Conservation (phyloP, 2,329 filamentous ascomycete species). For the Reticulascus tulasneorum region DNA sequence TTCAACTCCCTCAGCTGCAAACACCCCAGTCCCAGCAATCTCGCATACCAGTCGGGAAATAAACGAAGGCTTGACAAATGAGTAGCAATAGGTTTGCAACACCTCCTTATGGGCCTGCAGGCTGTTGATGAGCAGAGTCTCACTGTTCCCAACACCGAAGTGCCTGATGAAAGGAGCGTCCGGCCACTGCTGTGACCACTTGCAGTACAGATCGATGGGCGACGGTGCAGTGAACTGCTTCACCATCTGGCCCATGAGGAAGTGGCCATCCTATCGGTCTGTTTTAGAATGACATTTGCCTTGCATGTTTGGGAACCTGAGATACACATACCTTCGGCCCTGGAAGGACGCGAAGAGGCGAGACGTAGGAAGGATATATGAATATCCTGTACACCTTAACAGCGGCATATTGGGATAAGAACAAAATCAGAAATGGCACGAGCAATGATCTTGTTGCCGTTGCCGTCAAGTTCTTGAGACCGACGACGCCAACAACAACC, state of each 20-base stretch:
- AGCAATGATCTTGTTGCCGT: too few relatives aligned
- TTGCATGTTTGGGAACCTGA: too few relatives aligned
- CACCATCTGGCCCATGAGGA: conserved; percentile 36
- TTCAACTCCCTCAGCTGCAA: conserved; percentile 29
- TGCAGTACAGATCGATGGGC: conserved; percentile 12
- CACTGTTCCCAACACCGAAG: conserved; percentile 19
- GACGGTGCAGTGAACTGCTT: conserved; percentile 24
- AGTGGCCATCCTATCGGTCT: conserved; percentile 27
- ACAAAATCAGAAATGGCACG: neutral
- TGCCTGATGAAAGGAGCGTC: conserved; percentile 22
- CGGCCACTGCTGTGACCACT: conserved; percentile 20
- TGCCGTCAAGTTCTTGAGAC: too few relatives aligned
- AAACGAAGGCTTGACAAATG: conserved; percentile 24
- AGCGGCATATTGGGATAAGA: conserved; percentile 6
- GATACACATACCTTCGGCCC: conserved; percentile 33
- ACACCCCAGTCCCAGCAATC: conserved; percentile 24
- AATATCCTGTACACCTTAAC: conserved; percentile 30
- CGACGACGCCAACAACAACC: too few relatives aligned
- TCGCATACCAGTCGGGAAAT: conserved; percentile 20
- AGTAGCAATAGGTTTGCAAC: conserved; percentile 23
- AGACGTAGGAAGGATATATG: conserved; percentile 38
- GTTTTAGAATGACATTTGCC: too few relatives aligned
- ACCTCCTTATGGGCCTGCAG: conserved; percentile 20
- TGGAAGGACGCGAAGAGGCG: conserved; percentile 41
- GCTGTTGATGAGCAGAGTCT: conserved; percentile 20